Conservation (phyloP, 2,329 filamentous ascomycete genomes). For the Fusarium anthophilum region DNA sequence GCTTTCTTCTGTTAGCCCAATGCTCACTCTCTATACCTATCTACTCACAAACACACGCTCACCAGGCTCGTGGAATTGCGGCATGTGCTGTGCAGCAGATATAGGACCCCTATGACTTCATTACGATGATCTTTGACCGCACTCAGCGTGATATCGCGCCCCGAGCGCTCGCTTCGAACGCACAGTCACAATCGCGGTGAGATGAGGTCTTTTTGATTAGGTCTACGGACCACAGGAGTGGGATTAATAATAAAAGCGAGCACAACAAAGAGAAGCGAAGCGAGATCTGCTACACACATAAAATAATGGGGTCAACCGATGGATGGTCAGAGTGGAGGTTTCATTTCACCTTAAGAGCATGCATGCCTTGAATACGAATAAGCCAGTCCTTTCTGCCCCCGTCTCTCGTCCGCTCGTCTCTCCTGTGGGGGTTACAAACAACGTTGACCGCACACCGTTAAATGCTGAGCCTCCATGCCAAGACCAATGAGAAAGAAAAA, state of each 20-base stretch:
- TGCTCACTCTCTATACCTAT: neutral
- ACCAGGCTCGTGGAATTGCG: neutral
- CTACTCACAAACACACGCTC: neutral
- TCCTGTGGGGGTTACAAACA: neutral
- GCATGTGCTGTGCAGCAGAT: conserved; percentile 12
- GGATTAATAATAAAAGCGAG: conserved; percentile 12
- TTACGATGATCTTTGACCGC: conserved; percentile 20
- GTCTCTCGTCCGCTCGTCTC: neutral
- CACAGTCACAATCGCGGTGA: conserved; percentile 39
- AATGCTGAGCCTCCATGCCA: conserved; percentile 31
- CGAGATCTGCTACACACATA: conserved; percentile 24
- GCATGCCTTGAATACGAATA: conserved; percentile 30
- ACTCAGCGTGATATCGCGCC: conserved; percentile 15
- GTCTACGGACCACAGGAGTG: conserved; percentile 16
- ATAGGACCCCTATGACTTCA: conserved; percentile 46
- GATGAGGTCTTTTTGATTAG: conserved; percentile 15
- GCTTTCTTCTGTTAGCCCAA: neutral
- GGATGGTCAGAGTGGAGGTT: conserved; percentile 29
- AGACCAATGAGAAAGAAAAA: neutral
- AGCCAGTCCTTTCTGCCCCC: neutral
- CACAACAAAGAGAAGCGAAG: conserved; percentile 1
- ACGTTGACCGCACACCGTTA: conserved; percentile 11
- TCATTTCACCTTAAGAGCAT: conserved; percentile 33
- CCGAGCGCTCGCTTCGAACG: conserved; percentile 33
- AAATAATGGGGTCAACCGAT: conserved; percentile 16